Evolutionary conservation across 495 filamentous ascomycete species (phyloP).

Genomic region (Neurospora pannonica): DNA sequence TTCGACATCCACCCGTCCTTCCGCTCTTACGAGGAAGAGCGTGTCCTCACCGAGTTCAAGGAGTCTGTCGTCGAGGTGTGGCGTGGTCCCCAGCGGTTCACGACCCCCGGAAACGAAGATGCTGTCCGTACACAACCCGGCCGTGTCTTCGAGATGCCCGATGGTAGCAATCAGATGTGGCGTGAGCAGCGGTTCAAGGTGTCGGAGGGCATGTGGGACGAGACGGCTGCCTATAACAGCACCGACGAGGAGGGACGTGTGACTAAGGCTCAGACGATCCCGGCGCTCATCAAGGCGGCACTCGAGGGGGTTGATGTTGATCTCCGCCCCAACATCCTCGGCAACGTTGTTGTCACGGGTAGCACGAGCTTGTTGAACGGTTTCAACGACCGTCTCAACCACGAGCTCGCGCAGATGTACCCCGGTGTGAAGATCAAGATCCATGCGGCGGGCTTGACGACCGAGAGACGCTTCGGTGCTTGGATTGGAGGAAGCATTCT

Average conservation of each 20-base stretch:
- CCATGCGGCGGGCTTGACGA: constrained; percentile 71
- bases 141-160: constrained; percentile 90
- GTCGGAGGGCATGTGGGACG: constrained; percentile 82
- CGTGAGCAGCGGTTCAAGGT: constrained; percentile 74
- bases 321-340: constrained; percentile 68
- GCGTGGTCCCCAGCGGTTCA: constrained; percentile 67
- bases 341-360: constrained; percentile 89
- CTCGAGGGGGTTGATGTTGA: constrained; percentile 79
- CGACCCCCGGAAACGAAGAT: constrained; percentile 55
- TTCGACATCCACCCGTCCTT: constrained; percentile 61
- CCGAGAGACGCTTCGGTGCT: constrained; percentile 78
- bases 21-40: constrained; percentile 78
- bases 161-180: constrained; percentile 88
- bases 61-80: constrained; percentile 92
- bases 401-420: constrained; percentile 67
- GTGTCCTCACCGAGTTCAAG: constrained; percentile 90
- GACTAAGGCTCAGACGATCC: constrained; percentile 64
- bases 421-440: constrained; percentile 77
- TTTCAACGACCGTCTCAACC: constrained; percentile 79
- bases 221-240: constrained; percentile 48
- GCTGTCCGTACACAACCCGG: constrained; percentile 53
- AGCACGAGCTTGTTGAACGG: constrained; percentile 75
- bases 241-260: constrained; percentile 24
- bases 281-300: constrained; percentile 66
- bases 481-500: constrained; percentile 98